phyloP scores from a whole-genome alignment of 2,329 filamentous ascomycete species.

The Colletotrichum cuscutae region DNA sequence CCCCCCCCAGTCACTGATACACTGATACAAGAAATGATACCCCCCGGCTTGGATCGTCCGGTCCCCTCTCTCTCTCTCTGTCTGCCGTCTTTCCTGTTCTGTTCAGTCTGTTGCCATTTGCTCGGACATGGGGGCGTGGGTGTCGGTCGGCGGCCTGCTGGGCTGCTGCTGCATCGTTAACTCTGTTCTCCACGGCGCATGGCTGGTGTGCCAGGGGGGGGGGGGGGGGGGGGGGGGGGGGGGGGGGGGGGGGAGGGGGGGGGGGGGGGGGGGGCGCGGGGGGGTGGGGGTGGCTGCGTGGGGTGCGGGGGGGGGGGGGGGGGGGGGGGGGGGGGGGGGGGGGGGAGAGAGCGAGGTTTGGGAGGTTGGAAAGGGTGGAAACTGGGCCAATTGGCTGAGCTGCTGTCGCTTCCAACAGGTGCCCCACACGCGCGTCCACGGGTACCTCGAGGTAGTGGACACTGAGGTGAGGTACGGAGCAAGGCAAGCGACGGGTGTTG shows the following conservation, averaged over 20 bases:
- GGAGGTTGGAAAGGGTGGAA: neutral
- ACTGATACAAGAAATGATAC: neutral
- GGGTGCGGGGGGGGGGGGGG: constrained; percentile 20
- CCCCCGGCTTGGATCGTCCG: neutral
- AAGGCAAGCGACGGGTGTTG: too few species aligned
- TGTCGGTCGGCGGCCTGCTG: neutral
- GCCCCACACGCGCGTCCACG: neutral
- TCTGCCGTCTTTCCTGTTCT: neutral
- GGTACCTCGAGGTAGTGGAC: too few species aligned
- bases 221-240: constrained; percentile 10
- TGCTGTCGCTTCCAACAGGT: neutral
- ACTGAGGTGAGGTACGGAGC: too few species aligned
- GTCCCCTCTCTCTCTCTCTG: neutral
- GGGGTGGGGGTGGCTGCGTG: too few species aligned
- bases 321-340: constrained; percentile 22
- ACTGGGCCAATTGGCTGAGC: neutral
- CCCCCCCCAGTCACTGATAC: neutral
- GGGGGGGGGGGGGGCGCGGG: too few species aligned
- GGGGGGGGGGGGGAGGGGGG: constrained; percentile 8
- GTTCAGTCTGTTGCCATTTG: neutral
- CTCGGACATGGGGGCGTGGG: constrained; percentile 14
- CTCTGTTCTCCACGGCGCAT: constrained; percentile 15
- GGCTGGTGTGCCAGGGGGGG: constrained; percentile 7
- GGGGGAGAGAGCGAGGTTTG: constrained; percentile 12
- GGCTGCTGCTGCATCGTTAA: constrained; percentile 6